Percentiles rank a stretch among this genome's conserved stretches.
Evolutionary conservation across 2,329 filamentous ascomycete species (phyloP).

Genomic region (Ilyonectria robusta): DNA sequence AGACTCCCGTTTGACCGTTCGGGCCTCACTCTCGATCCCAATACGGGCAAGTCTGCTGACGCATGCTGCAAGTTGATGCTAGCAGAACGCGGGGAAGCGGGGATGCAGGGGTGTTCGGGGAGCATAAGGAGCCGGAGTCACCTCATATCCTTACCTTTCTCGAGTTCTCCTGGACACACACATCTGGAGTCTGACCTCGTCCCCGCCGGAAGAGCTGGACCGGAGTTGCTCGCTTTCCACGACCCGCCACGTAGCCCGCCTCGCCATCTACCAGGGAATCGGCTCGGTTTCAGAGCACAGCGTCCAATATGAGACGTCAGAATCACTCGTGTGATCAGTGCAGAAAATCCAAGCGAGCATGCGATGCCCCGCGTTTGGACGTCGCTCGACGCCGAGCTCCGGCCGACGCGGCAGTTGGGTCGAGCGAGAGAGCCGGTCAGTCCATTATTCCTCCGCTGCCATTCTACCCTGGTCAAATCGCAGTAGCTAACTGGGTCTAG

Average conservation of each 20-base stretch:
- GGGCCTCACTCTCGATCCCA: slow-evolving; percentile 4
- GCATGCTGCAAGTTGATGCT: slow-evolving; percentile 8
- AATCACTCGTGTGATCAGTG: slow-evolving; percentile 46
- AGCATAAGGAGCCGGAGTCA: slow-evolving; percentile 8
- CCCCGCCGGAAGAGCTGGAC: slow-evolving; percentile 5
- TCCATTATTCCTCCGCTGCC: not conserved
- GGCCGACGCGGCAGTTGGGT: slow-evolving; percentile 10
- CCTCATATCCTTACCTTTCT: slow-evolving; percentile 1
- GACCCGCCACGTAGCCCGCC: not conserved
- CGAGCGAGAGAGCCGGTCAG: slow-evolving; percentile 35
- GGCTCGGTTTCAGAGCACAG: not conserved
- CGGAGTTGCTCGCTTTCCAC: not conserved
- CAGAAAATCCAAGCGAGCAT: slow-evolving; percentile 43
- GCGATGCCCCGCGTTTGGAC: slow-evolving; percentile 40
- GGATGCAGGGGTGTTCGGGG: slow-evolving; percentile 5
- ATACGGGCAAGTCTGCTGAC: slow-evolving; percentile 21
- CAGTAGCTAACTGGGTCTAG: not conserved
- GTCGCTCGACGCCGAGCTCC: slow-evolving; percentile 24
- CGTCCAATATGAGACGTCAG: slow-evolving; percentile 41
- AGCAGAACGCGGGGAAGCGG: slow-evolving; percentile 30
- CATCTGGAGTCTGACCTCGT: not conserved
- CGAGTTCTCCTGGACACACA: not conserved
- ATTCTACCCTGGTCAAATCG: not conserved
- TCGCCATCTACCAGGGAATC: not conserved
- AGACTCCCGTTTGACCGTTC: slow-evolving; percentile 13